Evolutionary conservation across 768 basidiomycete species (phyloP).

Genomic region (Boletellus emodensis): DNA sequence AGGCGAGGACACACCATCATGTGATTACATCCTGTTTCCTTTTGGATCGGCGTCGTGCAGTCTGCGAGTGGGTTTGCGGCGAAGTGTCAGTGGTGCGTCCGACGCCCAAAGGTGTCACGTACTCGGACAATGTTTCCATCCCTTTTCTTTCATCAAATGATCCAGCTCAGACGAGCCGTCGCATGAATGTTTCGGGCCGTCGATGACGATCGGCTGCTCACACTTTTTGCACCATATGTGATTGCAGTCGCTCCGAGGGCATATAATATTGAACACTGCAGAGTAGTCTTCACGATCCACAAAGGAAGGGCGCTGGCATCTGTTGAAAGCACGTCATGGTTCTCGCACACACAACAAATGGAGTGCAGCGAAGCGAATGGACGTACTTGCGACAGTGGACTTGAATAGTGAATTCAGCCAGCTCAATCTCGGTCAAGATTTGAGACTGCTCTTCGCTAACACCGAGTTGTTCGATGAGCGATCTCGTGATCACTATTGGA

Average conservation of each 20-base stretch:
- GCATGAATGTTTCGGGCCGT: slow-evolving; percentile 49
- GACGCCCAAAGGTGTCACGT: slow-evolving; percentile 6
- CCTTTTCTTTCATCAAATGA: slow-evolving; percentile 46
- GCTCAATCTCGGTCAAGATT: slow-evolving; percentile 45
- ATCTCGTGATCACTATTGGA: slow-evolving; percentile 36
- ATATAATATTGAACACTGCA: slow-evolving; percentile 39
- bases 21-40: slow-evolving; percentile 53
- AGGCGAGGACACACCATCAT: slow-evolving; percentile 41
- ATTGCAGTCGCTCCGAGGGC: slow-evolving; percentile 45
- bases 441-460: slow-evolving; percentile 40
- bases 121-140: slow-evolving; percentile 67
- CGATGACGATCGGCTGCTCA: slow-evolving; percentile 36
- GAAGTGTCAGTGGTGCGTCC: no score
- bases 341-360: background rate
- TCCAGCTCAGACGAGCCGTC: slow-evolving; percentile 55
- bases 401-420: slow-evolving; percentile 39
- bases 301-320: slow-evolving; percentile 46
- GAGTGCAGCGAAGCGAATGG: background rate
- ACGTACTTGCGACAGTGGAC: slow-evolving; percentile 48
- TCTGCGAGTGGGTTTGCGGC: slow-evolving; percentile 21
- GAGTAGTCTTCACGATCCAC: slow-evolving; percentile 50
- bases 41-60: slow-evolving; percentile 48
- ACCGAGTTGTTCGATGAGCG: slow-evolving; percentile 43
- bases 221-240: slow-evolving; percentile 63
- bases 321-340: slow-evolving; percentile 18